Evolutionary conservation across 2,329 filamentous ascomycete genomes (phyloP), one percentile per base, ranked within the genome.

Genomic region (Aspergillus pseudoviridinutans): DNA sequence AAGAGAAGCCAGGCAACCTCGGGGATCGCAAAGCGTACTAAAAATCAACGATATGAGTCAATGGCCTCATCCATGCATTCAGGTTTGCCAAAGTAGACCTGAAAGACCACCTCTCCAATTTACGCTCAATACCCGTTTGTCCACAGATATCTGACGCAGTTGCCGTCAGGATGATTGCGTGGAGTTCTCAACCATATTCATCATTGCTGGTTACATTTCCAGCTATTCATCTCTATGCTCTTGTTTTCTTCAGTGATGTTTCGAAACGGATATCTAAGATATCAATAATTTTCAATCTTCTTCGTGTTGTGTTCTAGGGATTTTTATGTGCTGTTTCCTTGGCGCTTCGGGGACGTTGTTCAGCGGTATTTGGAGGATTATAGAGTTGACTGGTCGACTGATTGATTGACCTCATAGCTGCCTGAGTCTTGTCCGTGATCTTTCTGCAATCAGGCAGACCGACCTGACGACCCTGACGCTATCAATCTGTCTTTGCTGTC

Each of bases 1-100:
- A 92, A 56, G 94, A 99, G 80, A 96, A 97, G 82, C 84, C 86
- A 35, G 91, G 92, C 35, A 97, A 97, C 58, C 68, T 77, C 22
- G 73, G 73, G 56, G 63, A 66, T 46, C 72, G 73, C 62, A 74
- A 74, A 61, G 74, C 74, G 20, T 76, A 71, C 61, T 76, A 70
- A 64, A 49, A 57, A 61, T 59, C 32, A 50, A 47, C 49, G 56
- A 54, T 50, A 50, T 49, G 50, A 56, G 46, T 60, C 57, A 47
- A 47, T 47, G 44, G 44, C 22, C 44, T 27, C 22, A 47, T 27
- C 22, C 44, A 27, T 25, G 44, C 44, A 25, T 47, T 47, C 24
- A 4, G 44, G 12, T 10, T 25, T 24, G 24, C n/a, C 12, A 5
- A 47, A 25, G 22, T 6, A 25, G 22, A 47, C 14, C 12, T 9